These are phyloP conservation scores for Cercospora sojina DNA, from an alignment of 2,329 filamentous ascomycete genomes.

Conservation along the genomic window DNA sequence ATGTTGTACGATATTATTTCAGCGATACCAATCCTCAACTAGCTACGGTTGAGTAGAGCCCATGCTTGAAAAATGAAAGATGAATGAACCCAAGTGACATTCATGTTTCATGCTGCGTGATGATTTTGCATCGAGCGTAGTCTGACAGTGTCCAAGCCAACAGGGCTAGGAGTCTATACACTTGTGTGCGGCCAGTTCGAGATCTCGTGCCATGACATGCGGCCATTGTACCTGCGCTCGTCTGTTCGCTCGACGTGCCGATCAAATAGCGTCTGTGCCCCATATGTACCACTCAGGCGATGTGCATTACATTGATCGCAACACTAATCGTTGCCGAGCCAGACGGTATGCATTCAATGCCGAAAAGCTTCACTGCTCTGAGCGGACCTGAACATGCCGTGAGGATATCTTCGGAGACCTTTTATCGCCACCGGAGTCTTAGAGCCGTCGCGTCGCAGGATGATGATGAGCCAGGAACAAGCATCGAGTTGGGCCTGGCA, in stretches of 20 bases:
- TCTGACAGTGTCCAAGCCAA: background rate
- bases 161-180: background rate
- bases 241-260: background rate
- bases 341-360: background rate
- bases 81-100: background rate
- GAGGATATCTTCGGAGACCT: background rate
- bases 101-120: background rate
- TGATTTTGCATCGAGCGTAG: background rate
- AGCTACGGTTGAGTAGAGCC: conserved; percentile 11
- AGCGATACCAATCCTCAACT: conserved; percentile 10
- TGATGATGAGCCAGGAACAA: background rate
- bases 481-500: background rate
- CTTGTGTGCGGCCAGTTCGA: background rate
- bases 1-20: background rate
- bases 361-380: background rate
- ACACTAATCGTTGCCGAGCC: background rate
- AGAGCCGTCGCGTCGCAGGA: background rate
- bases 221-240: background rate
- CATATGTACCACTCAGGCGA: background rate
- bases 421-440: background rate
- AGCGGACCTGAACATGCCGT: background rate
- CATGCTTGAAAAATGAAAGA: background rate
- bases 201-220: background rate
- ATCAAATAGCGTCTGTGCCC: background rate
- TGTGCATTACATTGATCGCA: background rate